A percentile compares a stretch with the other conserved stretches of the same genome.
Evolutionary conservation across 306 rosid species (phyloP).

Genomic region (Quillaja saponaria): DNA sequence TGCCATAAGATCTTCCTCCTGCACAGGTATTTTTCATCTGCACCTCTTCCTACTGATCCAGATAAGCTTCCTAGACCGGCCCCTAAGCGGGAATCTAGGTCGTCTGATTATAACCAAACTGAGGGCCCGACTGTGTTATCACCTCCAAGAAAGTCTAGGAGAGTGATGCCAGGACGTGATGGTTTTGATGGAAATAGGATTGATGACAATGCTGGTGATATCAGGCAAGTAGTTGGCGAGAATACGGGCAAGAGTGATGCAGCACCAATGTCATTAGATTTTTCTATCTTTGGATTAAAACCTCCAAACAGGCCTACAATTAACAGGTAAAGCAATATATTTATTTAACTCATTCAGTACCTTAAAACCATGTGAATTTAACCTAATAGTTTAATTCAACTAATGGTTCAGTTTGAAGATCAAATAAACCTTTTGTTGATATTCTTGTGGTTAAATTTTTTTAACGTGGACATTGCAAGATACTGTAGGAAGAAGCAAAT

Average conservation of each 20-base stretch:
- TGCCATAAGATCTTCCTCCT: constrained; percentile 26
- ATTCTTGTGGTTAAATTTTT: constrained; percentile 2
- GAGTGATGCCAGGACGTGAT: constrained; percentile 88
- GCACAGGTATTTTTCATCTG: constrained; percentile 79
- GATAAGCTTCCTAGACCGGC: constrained; percentile 95
- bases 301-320: constrained; percentile 96
- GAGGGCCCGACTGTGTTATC: constrained; percentile 90
- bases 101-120: constrained; percentile 53
- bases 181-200: constrained; percentile 56
- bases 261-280: constrained; percentile 77
- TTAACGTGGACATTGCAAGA: too few species aligned
- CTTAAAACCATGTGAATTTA: constrained; percentile 2
- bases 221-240: constrained; percentile 56
- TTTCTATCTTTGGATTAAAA: constrained; percentile 81
- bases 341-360: too few species aligned
- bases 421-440: constrained; percentile 18
- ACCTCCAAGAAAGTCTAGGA: constrained; percentile 91
- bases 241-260: constrained; percentile 67
- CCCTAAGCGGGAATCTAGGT: constrained; percentile 69
- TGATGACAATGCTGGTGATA: constrained; percentile 32
- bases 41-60: constrained; percentile 79
- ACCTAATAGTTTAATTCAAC: constrained; percentile 8
- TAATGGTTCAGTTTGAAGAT: constrained; percentile 23
- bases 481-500: too few species aligned
- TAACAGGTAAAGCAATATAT: constrained; percentile 58